Base-by-base conservation (phyloP, 768 basidiomycete species). In the Naganishia randhawae region DNA sequence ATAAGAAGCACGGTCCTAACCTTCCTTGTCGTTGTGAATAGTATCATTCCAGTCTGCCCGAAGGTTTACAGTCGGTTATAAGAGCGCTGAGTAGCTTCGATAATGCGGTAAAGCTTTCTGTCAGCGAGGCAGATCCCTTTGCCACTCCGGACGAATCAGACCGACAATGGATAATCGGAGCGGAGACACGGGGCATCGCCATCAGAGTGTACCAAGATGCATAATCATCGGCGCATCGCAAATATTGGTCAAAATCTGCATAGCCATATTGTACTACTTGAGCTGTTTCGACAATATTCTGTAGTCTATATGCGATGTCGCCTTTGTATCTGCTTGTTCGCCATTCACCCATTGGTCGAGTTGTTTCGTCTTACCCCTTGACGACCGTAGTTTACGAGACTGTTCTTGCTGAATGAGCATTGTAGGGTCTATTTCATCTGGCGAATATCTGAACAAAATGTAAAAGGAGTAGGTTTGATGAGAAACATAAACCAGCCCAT, bases 241-340 rank as follows among this genome's bases (percentile, higher is more conserved):
- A 6, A n/a, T 3, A n/a, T 11, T 48, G 7, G 45, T 19, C 41
- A 16, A 42, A 42, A 42, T 42, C 19, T 48, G 8, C 45, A 22
- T n/a, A 7, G 19, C 14, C 14, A 42, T 16, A 42, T 6, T 42
- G 14, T 13, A 7, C 37, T 17, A 19, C 31, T 54, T 14, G n/a
- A 39, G 33, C 16, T 27, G 14, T 29, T 35, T 61, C 31, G 57
- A 61, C 57, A 61, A 25, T 39, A 61, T 61, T 41, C 57, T 39
- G 16, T 61, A 61, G 37, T 61, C 57, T 35, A 61, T 61, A 41
- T 61, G 57, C 37, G 27, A 25, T 17, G 57, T 61, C n/a, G 35
- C 37, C 29, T 29, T 61, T 11, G 57, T 61, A 16, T 61, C 57
- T 22, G 57, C 57, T 33, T 29, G 22, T 19, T 35, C 29, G 22